phyloP scores from a whole-genome alignment of 2,329 filamentous ascomycete genomes.

The Lecanosticta acicola region DNA sequence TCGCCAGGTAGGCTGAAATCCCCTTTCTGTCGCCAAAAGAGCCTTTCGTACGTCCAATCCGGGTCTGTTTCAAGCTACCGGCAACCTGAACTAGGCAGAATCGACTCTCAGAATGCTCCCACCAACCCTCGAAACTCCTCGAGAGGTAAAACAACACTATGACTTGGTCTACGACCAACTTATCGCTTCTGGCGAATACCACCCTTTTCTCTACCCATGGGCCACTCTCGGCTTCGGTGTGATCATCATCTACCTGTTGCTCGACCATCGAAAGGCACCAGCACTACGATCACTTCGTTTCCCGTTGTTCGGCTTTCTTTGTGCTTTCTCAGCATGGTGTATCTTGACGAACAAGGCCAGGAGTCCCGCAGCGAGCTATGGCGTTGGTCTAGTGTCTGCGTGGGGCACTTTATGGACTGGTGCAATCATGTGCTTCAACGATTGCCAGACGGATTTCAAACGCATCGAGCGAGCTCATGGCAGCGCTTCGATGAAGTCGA shows the following conservation, averaged over 20 bases:
- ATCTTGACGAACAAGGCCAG: conserved; percentile 44
- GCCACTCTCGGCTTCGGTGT: conserved; percentile 35
- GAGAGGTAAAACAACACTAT: conserved; percentile 31
- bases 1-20: not conserved
- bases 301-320: conserved; percentile 41
- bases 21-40: not conserved
- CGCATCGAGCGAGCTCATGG: conserved; percentile 46
- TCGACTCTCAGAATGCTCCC: conserved; percentile 21
- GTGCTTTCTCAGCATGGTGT: conserved; percentile 40
- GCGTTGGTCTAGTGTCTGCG: conserved; percentile 49
- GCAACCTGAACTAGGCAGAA: too few species aligned
- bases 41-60: too few species aligned
- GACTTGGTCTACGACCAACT: conserved; percentile 37
- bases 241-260: conserved; percentile 46
- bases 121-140: conserved; percentile 23
- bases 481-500: not conserved
- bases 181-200: conserved; percentile 36
- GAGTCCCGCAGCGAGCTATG: conserved; percentile 49
- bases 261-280: conserved; percentile 42
- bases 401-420: conserved; percentile 53
- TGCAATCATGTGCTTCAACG: conserved; percentile 50
- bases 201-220: conserved; percentile 44
- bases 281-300: conserved; percentile 40
- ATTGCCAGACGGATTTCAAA: conserved; percentile 51
- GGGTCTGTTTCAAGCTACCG: too few species aligned